Evolutionary conservation across 2,329 filamentous ascomycete genomes (phyloP).

Genomic region (Ophiocordyceps robertsii): DNA sequence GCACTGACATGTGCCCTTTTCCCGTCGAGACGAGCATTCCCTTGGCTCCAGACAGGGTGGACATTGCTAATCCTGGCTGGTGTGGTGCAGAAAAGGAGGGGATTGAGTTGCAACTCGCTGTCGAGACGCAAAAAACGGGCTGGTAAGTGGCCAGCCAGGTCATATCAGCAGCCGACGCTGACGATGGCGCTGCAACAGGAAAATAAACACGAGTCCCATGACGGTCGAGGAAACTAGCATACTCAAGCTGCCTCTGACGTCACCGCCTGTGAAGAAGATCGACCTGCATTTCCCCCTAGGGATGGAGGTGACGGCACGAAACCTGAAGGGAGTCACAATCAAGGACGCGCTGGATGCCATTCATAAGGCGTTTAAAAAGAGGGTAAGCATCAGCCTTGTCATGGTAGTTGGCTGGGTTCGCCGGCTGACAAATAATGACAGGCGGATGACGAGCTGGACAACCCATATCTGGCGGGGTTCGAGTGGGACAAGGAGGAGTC

Average conservation of each 20-base stretch:
- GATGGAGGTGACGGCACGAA: slow-evolving; percentile 76
- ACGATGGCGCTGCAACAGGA: slow-evolving; percentile 42
- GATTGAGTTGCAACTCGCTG: slow-evolving; percentile 58
- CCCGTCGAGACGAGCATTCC: too few species aligned
- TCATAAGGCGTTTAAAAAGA: slow-evolving; percentile 93
- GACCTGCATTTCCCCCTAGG: slow-evolving; percentile 85
- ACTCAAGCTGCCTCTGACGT: slow-evolving; percentile 69
- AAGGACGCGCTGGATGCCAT: slow-evolving; percentile 95
- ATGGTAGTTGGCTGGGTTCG: not conserved
- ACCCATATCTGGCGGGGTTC: slow-evolving; percentile 81
- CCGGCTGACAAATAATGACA: slow-evolving; percentile 19
- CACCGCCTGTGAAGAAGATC: slow-evolving; percentile 82
- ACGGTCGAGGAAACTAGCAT: slow-evolving; percentile 72
- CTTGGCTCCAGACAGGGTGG: too few species aligned
- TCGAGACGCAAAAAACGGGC: slow-evolving; percentile 76
- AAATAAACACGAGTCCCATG: slow-evolving; percentile 75
- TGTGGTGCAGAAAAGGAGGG: slow-evolving; percentile 53
- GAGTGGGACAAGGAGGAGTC: slow-evolving; percentile 93
- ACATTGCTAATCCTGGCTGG: not conserved
- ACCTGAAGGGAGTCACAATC: slow-evolving; percentile 89
- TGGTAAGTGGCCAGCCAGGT: slow-evolving; percentile 45
- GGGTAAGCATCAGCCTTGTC: slow-evolving; percentile 40
- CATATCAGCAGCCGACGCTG: not conserved
- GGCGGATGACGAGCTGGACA: slow-evolving; percentile 84
- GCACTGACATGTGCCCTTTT: not conserved